Evolutionary conservation across 257 asterid genomes (phyloP).

Genomic region (Solanum pimpinellifolium): DNA sequence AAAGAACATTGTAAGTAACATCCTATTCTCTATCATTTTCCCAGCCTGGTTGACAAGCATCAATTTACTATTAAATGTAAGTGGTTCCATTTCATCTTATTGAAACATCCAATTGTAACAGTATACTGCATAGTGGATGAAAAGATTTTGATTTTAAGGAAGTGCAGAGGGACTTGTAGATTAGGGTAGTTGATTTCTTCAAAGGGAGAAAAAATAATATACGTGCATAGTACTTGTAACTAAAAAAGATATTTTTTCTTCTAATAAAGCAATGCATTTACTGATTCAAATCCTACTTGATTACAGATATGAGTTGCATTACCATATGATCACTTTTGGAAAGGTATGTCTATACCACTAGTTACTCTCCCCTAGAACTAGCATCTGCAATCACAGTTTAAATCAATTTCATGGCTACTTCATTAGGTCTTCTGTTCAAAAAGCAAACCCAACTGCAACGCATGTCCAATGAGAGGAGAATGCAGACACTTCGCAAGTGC

Average conservation of each 20-base stretch:
- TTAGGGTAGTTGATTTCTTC: not conserved
- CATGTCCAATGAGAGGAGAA: slow-evolving; percentile 57
- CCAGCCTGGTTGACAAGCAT: not conserved
- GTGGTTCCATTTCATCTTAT: not conserved
- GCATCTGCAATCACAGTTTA: not conserved
- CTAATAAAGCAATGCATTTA: not conserved
- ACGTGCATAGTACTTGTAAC: not conserved
- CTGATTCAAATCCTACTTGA: not conserved
- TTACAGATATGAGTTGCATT: slow-evolving; percentile 41
- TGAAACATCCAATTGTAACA: not conserved
- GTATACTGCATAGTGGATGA: not conserved
- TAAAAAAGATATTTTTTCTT: not conserved
- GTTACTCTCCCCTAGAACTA: not conserved
- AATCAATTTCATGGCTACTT: not conserved
- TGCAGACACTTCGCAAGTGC: slow-evolving; percentile 57
- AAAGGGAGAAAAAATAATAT: not conserved
- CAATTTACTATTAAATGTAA: not conserved
- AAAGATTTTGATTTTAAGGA: not conserved
- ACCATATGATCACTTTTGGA: slow-evolving; percentile 52
- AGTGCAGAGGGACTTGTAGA: not conserved
- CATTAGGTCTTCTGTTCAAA: slow-evolving; percentile 41
- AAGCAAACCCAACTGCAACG: slow-evolving; percentile 50
- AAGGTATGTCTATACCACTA: slow-evolving; percentile 22
- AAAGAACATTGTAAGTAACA: slow-evolving; percentile 28
- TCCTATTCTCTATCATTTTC: not conserved